A percentile compares a stretch with the other conserved stretches of the same genome.
Evolutionary conservation across 768 basidiomycete species (phyloP).

Genomic region (Tricholomella constricta): DNA sequence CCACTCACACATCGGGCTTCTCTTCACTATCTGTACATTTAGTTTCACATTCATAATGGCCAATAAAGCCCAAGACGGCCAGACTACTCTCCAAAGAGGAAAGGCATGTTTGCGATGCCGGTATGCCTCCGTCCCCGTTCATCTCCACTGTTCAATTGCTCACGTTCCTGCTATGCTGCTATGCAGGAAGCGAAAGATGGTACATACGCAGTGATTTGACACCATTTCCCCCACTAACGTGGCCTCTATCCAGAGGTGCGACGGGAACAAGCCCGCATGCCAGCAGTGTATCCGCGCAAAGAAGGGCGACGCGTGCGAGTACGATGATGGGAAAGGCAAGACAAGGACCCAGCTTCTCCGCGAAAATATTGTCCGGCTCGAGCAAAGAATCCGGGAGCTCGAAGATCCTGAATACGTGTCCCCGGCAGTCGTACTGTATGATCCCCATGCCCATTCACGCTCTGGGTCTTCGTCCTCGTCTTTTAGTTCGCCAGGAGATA

Average conservation of each 20-base stretch:
- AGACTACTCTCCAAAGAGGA: constrained; percentile 60
- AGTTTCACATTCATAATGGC: constrained; percentile 47
- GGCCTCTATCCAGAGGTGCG: constrained; percentile 59
- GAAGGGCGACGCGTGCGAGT: constrained; percentile 74
- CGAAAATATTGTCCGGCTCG: constrained; percentile 74
- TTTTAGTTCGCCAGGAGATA: constrained; percentile 52
- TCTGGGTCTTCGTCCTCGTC: constrained; percentile 62
- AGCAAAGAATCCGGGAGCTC: constrained; percentile 70
- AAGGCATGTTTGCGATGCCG: constrained; percentile 77
- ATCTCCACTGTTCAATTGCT: constrained; percentile 15
- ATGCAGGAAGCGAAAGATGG: constrained; percentile 72
- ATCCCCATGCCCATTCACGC: constrained; percentile 58
- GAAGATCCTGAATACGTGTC: constrained; percentile 74
- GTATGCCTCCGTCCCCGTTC: constrained; percentile 31
- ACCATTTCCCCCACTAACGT: background rate
- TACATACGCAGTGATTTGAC: constrained; percentile 23
- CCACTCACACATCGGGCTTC: constrained; percentile 19
- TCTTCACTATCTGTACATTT: constrained; percentile 31
- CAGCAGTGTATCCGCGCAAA: constrained; percentile 80
- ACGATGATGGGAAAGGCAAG: constrained; percentile 85
- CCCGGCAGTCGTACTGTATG: constrained; percentile 68
- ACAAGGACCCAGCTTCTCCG: constrained; percentile 78
- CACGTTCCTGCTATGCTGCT: constrained; percentile 11
- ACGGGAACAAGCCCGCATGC: constrained; percentile 75
- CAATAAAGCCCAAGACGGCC: constrained; percentile 45